A percentile compares a stretch with the other conserved stretches of the same genome.
These are phyloP conservation scores for Pulveroboletus sp. DNA, from an alignment of 768 basidiomycete genomes.

Conservation along the genomic window DNA sequence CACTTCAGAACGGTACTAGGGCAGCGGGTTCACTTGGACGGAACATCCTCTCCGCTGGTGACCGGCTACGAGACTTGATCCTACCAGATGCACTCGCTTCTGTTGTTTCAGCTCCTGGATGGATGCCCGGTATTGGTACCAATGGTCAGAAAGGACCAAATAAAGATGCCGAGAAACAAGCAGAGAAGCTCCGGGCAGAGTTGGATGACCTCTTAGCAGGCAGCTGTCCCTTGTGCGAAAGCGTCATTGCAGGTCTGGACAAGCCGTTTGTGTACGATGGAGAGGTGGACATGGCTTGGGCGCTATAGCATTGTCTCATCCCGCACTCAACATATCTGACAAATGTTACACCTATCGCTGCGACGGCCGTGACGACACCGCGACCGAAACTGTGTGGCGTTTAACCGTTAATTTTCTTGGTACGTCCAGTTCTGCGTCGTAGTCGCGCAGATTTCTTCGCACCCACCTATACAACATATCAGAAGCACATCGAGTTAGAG, in stretches of 20 bases:
- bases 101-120: conserved; percentile 71
- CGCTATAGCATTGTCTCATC: conserved; percentile 38
- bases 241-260: conserved; percentile 79
- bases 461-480: conserved; percentile 55
- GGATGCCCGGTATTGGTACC: conserved; percentile 66
- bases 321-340: conserved; percentile 1
- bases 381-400: not conserved
- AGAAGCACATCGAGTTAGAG: not conserved
- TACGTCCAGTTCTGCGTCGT: conserved; percentile 66
- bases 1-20: conserved; percentile 59
- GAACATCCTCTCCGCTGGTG: conserved; percentile 83
- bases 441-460: conserved; percentile 71
- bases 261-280: conserved; percentile 79
- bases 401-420: conserved; percentile 78
- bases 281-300: conserved; percentile 76
- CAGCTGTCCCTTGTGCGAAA: conserved; percentile 91
- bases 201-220: conserved; percentile 86
- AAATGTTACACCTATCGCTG: conserved; percentile 7
- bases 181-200: conserved; percentile 73
- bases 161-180: conserved; percentile 53
- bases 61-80: conserved; percentile 86
- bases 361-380: not conserved
- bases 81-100: conserved; percentile 89
- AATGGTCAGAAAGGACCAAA: conserved; percentile 41
- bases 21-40: conserved; percentile 67